Evolutionary conservation across 2,329 filamentous ascomycete species (phyloP), one percentile per base, ranked within the genome.

Genomic region (Albifimbria verrucaria): DNA sequence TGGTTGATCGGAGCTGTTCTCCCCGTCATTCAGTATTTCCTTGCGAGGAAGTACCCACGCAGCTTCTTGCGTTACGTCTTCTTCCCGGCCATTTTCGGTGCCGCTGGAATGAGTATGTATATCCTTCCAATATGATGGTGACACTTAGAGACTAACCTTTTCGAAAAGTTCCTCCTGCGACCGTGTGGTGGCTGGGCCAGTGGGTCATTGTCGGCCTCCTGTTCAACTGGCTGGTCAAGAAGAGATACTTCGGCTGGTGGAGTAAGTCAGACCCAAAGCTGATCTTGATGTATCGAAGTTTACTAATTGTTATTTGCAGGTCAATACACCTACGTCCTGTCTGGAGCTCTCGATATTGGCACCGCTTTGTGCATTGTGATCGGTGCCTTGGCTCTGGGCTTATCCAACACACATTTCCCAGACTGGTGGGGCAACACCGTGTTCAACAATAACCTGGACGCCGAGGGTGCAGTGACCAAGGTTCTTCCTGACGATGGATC

Each of bases 211-310:
- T 82, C 12, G 82, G 83, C 0, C 72, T 78, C 44, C 55, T 84
- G 26, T 85, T 86, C 68, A 83, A 86, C 60, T 77, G 80, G 58
- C 72, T 68, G 50, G 80, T 86, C 55, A 75, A 76, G 22, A 74
- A 75, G 58, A 72, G 73, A 44, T 82, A 71, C 62, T 70, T 71
- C 20, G 82, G 78, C 0, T 86, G 83, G 83, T 86, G 83, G 83
- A 51, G n/a, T 11, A 57, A 59, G 42, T 62, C 12, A 7, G 18
- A 4, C 32, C 12, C 12, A 15, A 39, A 12, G 11, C 5, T 12
- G 4, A 39, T n/a, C 18, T 12, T 4, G 5, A 39, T 39, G 32
- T 17, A 39, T n/a, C 32, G n/a, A n/a, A n/a, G n/a, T 39, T 39
- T 7, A 32, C 32, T 39, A 15, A 39, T 12, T 12, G 12, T 5